phyloP scores from a whole-genome alignment of 164 flowering plant genomes.

The Macadamia integrifolia region DNA sequence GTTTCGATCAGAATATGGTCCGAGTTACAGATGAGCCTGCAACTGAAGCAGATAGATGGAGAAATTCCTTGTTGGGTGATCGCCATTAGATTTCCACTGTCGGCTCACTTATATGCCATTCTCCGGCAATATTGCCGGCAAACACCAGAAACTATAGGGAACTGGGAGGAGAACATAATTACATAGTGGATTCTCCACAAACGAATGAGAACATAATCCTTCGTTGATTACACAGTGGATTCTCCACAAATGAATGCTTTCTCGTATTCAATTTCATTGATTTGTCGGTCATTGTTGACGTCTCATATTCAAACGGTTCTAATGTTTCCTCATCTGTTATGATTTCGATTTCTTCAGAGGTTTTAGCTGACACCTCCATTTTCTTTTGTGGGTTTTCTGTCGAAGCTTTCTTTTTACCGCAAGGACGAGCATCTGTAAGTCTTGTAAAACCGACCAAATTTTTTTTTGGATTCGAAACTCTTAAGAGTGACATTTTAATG shows the following conservation, averaged over 20 bases:
- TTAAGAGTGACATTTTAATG: too few relatives aligned
- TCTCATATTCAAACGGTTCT: slow-evolving; percentile 25
- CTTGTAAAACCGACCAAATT: not conserved
- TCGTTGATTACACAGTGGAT: too few relatives aligned
- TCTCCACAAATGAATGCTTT: not conserved
- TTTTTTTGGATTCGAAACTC: too few relatives aligned
- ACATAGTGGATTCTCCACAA: not conserved
- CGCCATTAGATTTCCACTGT: slow-evolving; percentile 97
- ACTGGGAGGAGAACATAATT: not conserved
- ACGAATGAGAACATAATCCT: too few relatives aligned
- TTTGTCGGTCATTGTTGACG: slow-evolving; percentile 33
- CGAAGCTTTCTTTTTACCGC: not conserved
- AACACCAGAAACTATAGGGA: not conserved
- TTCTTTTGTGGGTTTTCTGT: not conserved
- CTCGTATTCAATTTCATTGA: slow-evolving; percentile 12
- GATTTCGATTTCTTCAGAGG: slow-evolving; percentile 6
- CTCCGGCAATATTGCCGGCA: slow-evolving; percentile 25
- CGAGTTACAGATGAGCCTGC: slow-evolving; percentile 26
- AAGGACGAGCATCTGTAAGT: not conserved
- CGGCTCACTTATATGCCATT: slow-evolving; percentile 93
- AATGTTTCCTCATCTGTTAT: slow-evolving; percentile 27
- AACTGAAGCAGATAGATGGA: slow-evolving; percentile 95
- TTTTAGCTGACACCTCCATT: slow-evolving; percentile 9
- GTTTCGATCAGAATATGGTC: slow-evolving; percentile 14
- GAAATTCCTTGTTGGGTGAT: slow-evolving; percentile 94